A percentile compares a stretch with the other conserved stretches of the same genome.
These are phyloP conservation scores for Mycena pura DNA, from an alignment of 768 basidiomycete species.

Conservation along the genomic window DNA sequence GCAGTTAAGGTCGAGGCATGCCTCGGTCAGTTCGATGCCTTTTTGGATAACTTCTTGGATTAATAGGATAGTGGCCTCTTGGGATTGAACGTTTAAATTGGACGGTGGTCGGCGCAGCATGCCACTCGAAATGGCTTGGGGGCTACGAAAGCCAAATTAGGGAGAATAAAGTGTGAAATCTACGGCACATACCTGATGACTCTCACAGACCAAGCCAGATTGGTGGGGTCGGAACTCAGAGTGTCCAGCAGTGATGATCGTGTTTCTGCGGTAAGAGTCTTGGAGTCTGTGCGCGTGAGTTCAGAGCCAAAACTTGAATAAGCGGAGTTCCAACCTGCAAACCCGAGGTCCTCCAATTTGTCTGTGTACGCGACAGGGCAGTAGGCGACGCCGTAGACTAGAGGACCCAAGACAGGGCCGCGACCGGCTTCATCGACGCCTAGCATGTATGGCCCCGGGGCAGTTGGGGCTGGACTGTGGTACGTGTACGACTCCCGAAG, in stretches of 20 bases:
- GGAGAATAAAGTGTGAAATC: neutral
- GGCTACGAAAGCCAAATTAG: slow-evolving; percentile 56
- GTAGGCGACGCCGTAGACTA: slow-evolving; percentile 96
- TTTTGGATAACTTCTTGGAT: slow-evolving; percentile 85
- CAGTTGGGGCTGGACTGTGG: slow-evolving; percentile 75
- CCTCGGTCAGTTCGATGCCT: slow-evolving; percentile 83
- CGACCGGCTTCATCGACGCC: slow-evolving; percentile 99
- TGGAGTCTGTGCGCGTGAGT: slow-evolving; percentile 72
- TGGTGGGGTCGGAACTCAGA: slow-evolving; percentile 71
- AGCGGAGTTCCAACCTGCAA: slow-evolving; percentile 68
- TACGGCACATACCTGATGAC: slow-evolving; percentile 62
- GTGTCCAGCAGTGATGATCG: slow-evolving; percentile 69
- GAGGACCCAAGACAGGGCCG: slow-evolving; percentile 93
- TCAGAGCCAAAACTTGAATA: neutral
- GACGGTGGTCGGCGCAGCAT: slow-evolving; percentile 87
- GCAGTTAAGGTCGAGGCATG: slow-evolving; percentile 33
- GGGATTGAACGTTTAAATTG: slow-evolving; percentile 88
- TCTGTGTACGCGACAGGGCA: slow-evolving; percentile 83
- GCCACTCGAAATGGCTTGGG: slow-evolving; percentile 87
- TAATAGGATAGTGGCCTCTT: slow-evolving; percentile 89
- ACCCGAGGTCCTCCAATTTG: slow-evolving; percentile 79
- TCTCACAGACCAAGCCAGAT: slow-evolving; percentile 84
- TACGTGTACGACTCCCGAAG: slow-evolving; percentile 78
- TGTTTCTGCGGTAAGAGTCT: slow-evolving; percentile 78
- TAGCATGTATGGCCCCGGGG: slow-evolving; percentile 84